Conservation (phyloP, 306 rosid species). For the Vigna hirtella region DNA sequence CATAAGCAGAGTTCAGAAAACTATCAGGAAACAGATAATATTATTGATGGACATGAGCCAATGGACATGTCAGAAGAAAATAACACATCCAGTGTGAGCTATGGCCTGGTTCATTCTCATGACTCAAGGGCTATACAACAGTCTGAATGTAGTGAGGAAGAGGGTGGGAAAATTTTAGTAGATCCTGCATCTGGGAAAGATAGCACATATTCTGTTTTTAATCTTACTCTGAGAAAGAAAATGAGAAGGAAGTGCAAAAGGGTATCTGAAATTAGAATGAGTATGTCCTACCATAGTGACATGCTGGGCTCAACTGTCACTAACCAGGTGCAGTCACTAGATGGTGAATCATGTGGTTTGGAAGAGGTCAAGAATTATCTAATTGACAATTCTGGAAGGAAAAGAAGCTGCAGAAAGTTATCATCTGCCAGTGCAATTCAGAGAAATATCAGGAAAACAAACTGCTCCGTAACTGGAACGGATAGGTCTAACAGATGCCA, state of each 20-base stretch:
- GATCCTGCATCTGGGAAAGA: constrained; percentile 50
- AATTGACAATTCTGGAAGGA: constrained; percentile 50
- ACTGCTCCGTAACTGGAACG: constrained; percentile 53
- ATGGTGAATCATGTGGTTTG: constrained; percentile 50
- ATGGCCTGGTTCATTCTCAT: constrained; percentile 53
- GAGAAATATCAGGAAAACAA: constrained; percentile 53
- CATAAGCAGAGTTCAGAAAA: constrained; percentile 48
- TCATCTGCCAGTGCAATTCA: constrained; percentile 50
- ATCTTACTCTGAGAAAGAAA: constrained; percentile 67
- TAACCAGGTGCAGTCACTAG: constrained; percentile 50
- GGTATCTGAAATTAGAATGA: constrained; percentile 81
- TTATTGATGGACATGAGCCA: constrained; percentile 44
- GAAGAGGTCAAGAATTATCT: constrained; percentile 56
- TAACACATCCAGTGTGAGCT: constrained; percentile 45
- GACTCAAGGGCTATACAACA: constrained; percentile 46
- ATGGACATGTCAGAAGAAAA: constrained; percentile 47
- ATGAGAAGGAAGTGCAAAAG: constrained; percentile 74
- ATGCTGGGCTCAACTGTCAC: constrained; percentile 49
- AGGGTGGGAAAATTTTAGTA: constrained; percentile 48
- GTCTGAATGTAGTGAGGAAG: constrained; percentile 49
- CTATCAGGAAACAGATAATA: constrained; percentile 47
- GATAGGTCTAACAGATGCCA: constrained; percentile 62
- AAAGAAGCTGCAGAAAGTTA: constrained; percentile 48
- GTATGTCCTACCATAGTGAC: constrained; percentile 53
- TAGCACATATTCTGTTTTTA: constrained; percentile 52